Evolutionary conservation across 2,329 filamentous ascomycete species (phyloP).

Genomic region (Pseudocercospora crystallina): DNA sequence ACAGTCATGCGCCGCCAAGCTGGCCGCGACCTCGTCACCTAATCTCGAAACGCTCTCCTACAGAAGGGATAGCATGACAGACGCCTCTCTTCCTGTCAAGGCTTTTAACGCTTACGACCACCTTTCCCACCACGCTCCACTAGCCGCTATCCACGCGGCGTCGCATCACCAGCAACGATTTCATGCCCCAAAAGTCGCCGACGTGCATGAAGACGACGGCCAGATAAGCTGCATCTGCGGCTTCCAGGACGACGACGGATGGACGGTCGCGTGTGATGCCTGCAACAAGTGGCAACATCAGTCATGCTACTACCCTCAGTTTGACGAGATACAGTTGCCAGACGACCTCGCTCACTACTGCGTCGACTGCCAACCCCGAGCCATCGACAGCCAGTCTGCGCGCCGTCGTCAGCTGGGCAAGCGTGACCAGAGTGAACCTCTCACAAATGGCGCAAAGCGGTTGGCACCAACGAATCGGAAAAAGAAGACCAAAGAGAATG

Average conservation of each 20-base stretch:
- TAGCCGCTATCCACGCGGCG: conserved; percentile 33
- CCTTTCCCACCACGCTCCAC: conserved; percentile 21
- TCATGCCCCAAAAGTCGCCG: conserved; percentile 20
- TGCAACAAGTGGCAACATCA: conserved; percentile 99
- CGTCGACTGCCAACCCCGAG: conserved; percentile 79
- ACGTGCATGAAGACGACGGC: conserved; percentile 72
- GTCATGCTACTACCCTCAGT: conserved; percentile 86
- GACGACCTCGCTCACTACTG: conserved; percentile 72
- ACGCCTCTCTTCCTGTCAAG: conserved; percentile 33
- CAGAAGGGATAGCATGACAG: conserved; percentile 41
- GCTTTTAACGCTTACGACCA: conserved; percentile 34
- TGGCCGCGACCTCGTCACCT: conserved; percentile 31
- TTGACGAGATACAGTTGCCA: conserved; percentile 60
- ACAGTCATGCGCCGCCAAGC: conserved; percentile 39
- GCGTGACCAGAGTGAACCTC: conserved; percentile 57
- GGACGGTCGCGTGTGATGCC: conserved; percentile 91
- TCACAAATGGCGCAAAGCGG: conserved; percentile 61
- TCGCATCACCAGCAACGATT: conserved; percentile 24
- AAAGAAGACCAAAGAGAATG: conserved; percentile 75
- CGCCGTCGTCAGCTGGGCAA: conserved; percentile 46
- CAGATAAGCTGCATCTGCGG: conserved; percentile 98
- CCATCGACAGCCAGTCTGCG: conserved; percentile 71
- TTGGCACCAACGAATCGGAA: conserved; percentile 78
- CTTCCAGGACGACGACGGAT: conserved; percentile 92
- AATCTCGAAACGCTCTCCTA: conserved; percentile 28